Percentiles rank a stretch among this genome's conserved stretches.
phyloP scores from a whole-genome alignment of 441 rosid genomes.

The Flueggea neowawraea region DNA sequence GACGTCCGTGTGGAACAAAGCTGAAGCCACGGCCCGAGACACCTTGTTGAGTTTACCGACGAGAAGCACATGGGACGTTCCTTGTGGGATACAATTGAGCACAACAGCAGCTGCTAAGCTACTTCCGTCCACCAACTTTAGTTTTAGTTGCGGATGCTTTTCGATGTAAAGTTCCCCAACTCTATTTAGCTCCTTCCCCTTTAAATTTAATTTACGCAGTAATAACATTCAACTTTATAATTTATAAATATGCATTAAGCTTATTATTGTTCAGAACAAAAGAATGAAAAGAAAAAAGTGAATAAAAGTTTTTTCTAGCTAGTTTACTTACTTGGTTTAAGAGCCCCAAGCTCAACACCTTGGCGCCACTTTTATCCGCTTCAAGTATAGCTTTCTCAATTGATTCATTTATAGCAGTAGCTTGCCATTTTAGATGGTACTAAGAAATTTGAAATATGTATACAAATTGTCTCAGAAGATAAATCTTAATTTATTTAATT shows the following conservation, averaged over 20 bases:
- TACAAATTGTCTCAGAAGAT: no score
- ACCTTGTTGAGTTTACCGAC: constrained; percentile 23
- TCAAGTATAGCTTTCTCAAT: constrained; percentile 24
- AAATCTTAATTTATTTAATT: no score
- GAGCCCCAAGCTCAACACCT: constrained; percentile 23
- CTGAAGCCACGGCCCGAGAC: constrained; percentile 12
- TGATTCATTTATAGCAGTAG: constrained; percentile 9
- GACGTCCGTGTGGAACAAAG: constrained; percentile 14
- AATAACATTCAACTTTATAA: no score
- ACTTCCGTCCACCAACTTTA: constrained; percentile 32
- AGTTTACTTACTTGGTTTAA: constrained; percentile 22
- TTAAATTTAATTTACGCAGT: no score
- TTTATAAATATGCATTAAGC: no score
- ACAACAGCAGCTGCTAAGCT: constrained; percentile 25
- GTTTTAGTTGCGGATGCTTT: constrained; percentile 13
- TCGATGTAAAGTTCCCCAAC: constrained; percentile 17
- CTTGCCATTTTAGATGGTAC: constrained; percentile 18
- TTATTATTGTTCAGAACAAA: no score
- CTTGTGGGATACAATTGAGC: constrained; percentile 17
- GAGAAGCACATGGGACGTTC: constrained; percentile 16
- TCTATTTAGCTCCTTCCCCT: constrained; percentile 25
- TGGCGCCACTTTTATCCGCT: constrained; percentile 18
- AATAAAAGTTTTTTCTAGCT: no score
- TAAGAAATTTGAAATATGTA: not conserved
- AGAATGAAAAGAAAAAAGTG: no score